phyloP scores from a whole-genome alignment of 2,329 filamentous ascomycete genomes.

The Coniochaeta sp. region DNA sequence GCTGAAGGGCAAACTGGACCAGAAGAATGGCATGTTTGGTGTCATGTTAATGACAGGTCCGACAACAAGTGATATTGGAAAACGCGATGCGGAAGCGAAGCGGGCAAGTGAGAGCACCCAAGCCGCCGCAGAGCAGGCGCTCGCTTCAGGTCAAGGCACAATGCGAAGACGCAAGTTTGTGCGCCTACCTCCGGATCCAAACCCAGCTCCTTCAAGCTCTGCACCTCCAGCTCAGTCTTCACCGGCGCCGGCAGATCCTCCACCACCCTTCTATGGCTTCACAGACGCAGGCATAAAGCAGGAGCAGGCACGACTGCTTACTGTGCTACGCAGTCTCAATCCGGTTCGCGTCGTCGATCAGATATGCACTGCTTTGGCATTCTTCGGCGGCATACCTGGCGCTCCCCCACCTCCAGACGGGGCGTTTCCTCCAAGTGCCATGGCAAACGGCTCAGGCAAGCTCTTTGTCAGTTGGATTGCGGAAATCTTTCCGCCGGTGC shows the following conservation, averaged over 20 bases:
- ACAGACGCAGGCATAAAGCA: conserved; percentile 24
- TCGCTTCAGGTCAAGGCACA: conserved; percentile 45
- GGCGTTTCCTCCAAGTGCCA: conserved; percentile 48
- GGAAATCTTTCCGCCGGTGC: conserved; percentile 47
- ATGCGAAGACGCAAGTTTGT: conserved; percentile 34
- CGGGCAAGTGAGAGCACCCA: conserved; percentile 56
- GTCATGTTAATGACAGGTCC: conserved; percentile 55
- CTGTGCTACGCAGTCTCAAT: conserved; percentile 47
- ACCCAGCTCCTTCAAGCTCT: background rate
- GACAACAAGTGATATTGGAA: conserved; percentile 35
- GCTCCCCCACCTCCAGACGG: conserved; percentile 42
- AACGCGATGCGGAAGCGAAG: conserved; percentile 49
- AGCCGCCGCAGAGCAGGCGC: conserved; percentile 48
- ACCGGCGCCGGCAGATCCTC: conserved; percentile 7
- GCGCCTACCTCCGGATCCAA: conserved; percentile 20
- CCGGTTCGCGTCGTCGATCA: conserved; percentile 53
- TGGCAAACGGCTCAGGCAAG: conserved; percentile 49
- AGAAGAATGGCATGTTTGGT: conserved; percentile 52
- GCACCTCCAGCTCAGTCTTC: background rate
- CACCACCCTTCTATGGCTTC: conserved; percentile 18
- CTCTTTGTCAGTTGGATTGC: conserved; percentile 56
- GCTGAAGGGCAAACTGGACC: conserved; percentile 50
- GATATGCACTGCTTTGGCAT: conserved; percentile 55
- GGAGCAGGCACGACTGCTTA: conserved; percentile 57
- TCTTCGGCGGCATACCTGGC: conserved; percentile 54